Base-by-base conservation (phyloP, 2,329 filamentous ascomycete species). In the Tolypocladium capitatum region DNA sequence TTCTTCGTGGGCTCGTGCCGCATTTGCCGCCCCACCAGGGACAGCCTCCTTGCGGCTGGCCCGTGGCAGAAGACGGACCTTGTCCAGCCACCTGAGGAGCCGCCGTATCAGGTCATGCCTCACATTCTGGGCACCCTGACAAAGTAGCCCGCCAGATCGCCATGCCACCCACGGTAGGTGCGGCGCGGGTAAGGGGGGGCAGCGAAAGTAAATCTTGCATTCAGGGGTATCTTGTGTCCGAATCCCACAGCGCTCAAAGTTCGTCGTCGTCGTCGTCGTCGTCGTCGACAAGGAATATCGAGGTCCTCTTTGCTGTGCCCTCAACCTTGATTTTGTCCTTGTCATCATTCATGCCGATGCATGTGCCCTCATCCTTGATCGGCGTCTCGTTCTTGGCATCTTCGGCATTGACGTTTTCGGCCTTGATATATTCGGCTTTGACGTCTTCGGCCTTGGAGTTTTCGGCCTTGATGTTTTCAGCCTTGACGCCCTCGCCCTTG, bases 101-200 rank as follows among this genome's bases (percentile, higher is more conserved):
- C 61, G 3, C 70, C 69, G 62, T 73, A 65, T 45, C 53, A 63
- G 1, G 50, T 61, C 2, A 51, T 75, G 14, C 76, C 75, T 27
- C 74, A 78, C 46, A 58, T 74, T n/a, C 51, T 71, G 18, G 76
- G 76, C 3, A 68, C 71, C 0, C 58, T 78, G 46, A 76, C 71
- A 0, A 80, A 80, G 50, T 78, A 43, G 35, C 3, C 24, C 20
- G 18, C 14, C 18, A 18, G 24, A 18, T 18, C 5, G 4, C 21
- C 21, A 42, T 10, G 24, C 11, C 16, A n/a, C 24, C 11, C 16
- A n/a, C 7, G 5, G 24, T 8, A 8, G 38, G 38, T n/a, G 16
- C 8, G 38, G 9, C 11, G 5, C 14, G 8, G 18, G 34, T 14
- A 21, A 3, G 34, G 14, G 21, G n/a, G 4, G 34, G 18, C 20